Conservation (phyloP, 441 rosid species). For the Kokia cookei region DNA sequence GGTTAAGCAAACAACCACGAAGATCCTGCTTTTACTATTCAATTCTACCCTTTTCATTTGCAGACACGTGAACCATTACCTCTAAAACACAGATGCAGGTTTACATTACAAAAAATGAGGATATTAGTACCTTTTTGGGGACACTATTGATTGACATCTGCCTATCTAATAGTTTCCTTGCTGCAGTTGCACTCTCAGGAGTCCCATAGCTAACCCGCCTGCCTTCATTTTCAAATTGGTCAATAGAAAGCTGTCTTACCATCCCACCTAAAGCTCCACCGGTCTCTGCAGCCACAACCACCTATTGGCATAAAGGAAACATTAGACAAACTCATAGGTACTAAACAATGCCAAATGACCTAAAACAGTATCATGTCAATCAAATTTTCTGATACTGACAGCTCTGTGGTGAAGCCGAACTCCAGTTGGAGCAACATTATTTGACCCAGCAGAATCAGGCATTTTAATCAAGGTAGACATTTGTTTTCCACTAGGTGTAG, state of each 20-base stretch:
- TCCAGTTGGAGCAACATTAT: constrained; percentile 63
- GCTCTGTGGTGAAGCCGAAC: constrained; percentile 96
- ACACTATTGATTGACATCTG: constrained; percentile 94
- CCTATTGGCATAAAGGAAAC: constrained; percentile 41
- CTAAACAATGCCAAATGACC: constrained; percentile 1
- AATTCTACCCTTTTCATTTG: background rate
- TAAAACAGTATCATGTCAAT: constrained; percentile 3
- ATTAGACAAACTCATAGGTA: constrained; percentile 5
- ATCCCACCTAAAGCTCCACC: constrained; percentile 97
- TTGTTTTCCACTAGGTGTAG: constrained; percentile 91
- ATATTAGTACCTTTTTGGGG: constrained; percentile 73
- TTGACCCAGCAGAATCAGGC: constrained; percentile 64
- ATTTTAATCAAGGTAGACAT: constrained; percentile 55
- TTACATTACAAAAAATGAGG: background rate
- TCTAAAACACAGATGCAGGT: background rate
- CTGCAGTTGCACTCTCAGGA: constrained; percentile 91
- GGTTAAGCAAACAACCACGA: background rate
- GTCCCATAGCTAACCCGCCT: constrained; percentile 95
- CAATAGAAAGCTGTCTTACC: constrained; percentile 94
- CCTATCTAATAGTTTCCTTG: constrained; percentile 89
- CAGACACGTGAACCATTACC: background rate
- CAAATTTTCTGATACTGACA: constrained; percentile 36
- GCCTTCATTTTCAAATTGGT: constrained; percentile 97
- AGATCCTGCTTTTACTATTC: background rate
- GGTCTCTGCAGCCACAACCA: constrained; percentile 95